Percentiles rank a stretch among this genome's conserved stretches.
These are phyloP conservation scores for Solanum chiquidenum DNA, from an alignment of 257 asterid genomes.

Conservation along the genomic window DNA sequence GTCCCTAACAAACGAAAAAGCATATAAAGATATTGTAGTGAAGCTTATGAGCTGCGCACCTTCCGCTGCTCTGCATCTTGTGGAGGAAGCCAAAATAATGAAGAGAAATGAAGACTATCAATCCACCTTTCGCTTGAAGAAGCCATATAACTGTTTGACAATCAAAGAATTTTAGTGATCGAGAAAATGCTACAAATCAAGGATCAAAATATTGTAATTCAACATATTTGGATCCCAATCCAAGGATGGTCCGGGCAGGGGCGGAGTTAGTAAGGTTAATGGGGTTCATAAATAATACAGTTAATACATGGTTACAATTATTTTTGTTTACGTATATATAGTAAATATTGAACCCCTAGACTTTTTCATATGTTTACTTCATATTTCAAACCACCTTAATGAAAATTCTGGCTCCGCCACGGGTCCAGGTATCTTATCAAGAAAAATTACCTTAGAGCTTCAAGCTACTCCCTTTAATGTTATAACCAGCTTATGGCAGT, in stretches of 20 bases:
- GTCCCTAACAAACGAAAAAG: not conserved
- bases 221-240: conserved; percentile 18
- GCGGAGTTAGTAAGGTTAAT: not conserved
- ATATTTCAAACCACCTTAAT: too few species aligned
- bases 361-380: not conserved
- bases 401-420: not conserved
- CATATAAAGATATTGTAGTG: not conserved
- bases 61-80: conserved; percentile 72
- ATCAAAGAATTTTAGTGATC: conserved; percentile 14
- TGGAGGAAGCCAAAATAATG: conserved; percentile 93
- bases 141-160: conserved; percentile 14
- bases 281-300: not conserved
- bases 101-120: conserved; percentile 79
- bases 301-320: not conserved
- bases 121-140: conserved; percentile 76
- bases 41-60: conserved; percentile 27
- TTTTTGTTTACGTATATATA: too few species aligned
- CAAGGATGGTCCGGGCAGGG: not conserved
- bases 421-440: not conserved
- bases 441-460: not conserved
- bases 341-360: not conserved
- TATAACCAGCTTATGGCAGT: not conserved
- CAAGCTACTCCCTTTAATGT: not conserved
- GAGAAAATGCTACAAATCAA: conserved; percentile 49
- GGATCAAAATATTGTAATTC: conserved; percentile 45